Conservation (phyloP, 345 rosid species). For the Murraya paniculata region DNA sequence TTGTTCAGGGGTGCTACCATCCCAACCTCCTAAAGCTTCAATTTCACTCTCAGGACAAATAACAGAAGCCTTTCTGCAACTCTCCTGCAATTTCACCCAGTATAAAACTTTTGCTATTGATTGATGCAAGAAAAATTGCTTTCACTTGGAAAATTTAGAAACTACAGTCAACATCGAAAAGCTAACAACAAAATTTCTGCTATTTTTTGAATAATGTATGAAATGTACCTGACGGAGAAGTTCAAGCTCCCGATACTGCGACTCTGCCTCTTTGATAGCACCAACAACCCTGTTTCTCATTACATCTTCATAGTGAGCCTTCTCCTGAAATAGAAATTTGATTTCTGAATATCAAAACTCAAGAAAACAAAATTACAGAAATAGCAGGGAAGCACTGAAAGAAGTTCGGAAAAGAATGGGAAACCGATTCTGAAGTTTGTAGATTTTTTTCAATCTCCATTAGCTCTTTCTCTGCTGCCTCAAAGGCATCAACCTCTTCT, state of each 20-base stretch:
- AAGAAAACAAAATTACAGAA: slow-evolving; percentile 5
- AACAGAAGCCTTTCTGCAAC: slow-evolving; percentile 79
- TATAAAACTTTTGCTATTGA: neutral
- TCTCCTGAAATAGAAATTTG: slow-evolving; percentile 51
- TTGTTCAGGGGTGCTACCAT: slow-evolving; percentile 79
- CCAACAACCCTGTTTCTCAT: slow-evolving; percentile 74
- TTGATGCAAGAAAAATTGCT: neutral
- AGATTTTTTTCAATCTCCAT: slow-evolving; percentile 65
- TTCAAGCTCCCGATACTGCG: slow-evolving; percentile 50
- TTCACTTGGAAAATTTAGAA: slow-evolving; percentile 4
- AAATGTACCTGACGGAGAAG: slow-evolving; percentile 50
- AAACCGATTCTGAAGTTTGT: slow-evolving; percentile 55
- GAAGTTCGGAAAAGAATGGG: slow-evolving; percentile 10
- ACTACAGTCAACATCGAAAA: neutral
- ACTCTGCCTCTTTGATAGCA: slow-evolving; percentile 67
- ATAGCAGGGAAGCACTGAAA: slow-evolving; percentile 10
- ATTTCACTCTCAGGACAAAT: slow-evolving; percentile 89
- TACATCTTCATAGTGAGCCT: slow-evolving; percentile 65
- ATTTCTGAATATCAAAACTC: slow-evolving; percentile 21
- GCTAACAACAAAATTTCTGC: neutral
- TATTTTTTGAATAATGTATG: slow-evolving; percentile 1
- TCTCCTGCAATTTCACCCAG: slow-evolving; percentile 56
- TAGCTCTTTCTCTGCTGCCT: slow-evolving; percentile 72
- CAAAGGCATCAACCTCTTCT: slow-evolving; percentile 68
- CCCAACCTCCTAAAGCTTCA: slow-evolving; percentile 73